Evolutionary conservation across 2,329 filamentous ascomycete species (phyloP).

Genomic region (Alternaria arborescens): DNA sequence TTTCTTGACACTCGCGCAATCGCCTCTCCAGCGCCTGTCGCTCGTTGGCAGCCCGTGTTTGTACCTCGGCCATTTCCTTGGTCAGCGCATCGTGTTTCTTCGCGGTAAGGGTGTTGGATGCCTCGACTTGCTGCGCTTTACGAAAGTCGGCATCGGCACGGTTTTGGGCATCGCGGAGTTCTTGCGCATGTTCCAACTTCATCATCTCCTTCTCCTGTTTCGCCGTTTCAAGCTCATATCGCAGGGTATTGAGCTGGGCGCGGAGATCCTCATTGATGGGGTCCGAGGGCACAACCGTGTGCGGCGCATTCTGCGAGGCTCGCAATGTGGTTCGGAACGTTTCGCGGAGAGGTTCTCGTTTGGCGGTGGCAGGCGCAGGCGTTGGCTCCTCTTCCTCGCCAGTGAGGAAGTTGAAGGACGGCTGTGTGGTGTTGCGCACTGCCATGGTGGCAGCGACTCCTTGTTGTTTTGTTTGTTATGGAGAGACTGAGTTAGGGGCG

Average conservation of each 20-base stretch:
- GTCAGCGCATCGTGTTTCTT: conserved; percentile 64
- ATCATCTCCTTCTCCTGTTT: conserved; percentile 88
- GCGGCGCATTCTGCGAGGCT: conserved; percentile 52
- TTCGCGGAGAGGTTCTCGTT: conserved; percentile 53
- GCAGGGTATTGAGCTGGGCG: conserved; percentile 85
- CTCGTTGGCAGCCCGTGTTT: conserved; percentile 64
- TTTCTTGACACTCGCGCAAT: conserved; percentile 68
- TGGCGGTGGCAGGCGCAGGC: conserved; percentile 38
- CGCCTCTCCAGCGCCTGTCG: conserved; percentile 64
- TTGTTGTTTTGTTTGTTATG: conserved; percentile 27
- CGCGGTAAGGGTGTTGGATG: conserved; percentile 58
- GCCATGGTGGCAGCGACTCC: conserved; percentile 29
- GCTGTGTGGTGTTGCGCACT: conserved; percentile 50
- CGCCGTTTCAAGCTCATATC: conserved; percentile 85
- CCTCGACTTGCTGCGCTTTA: conserved; percentile 67
- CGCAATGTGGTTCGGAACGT: conserved; percentile 52
- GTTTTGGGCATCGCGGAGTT: conserved; percentile 79
- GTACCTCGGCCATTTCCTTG: conserved; percentile 63
- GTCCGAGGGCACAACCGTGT: conserved; percentile 51
- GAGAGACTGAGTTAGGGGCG: background rate
- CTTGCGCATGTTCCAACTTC: conserved; percentile 80
- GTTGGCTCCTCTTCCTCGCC: conserved; percentile 49
- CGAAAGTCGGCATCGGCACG: conserved; percentile 89
- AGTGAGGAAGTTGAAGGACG: conserved; percentile 60
- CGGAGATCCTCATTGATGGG: conserved; percentile 78